Evolutionary conservation across 192 early-diverging fungal species (phyloP).

Genomic region (Rhizophagus sp.): DNA sequence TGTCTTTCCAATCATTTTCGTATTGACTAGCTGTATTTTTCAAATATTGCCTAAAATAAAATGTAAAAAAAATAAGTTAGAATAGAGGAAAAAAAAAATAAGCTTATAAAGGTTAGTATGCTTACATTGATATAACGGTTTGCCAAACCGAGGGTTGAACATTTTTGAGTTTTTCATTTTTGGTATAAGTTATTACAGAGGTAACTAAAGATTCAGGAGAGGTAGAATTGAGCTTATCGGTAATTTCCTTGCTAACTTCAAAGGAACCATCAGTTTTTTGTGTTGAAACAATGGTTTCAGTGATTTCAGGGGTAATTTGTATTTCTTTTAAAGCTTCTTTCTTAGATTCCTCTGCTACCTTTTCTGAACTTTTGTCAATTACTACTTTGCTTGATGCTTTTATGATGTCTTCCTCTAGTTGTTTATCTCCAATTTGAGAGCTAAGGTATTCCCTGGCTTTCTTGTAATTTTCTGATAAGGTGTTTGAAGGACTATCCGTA

Average conservation of each 20-base stretch:
- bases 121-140: neutral
- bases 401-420: slow-evolving; percentile 7
- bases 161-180: neutral
- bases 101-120: neutral
- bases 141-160: neutral
- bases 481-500: neutral
- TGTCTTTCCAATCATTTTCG: neutral
- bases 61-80: neutral
- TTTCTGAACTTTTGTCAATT: slow-evolving; percentile 5
- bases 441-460: neutral
- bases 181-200: neutral
- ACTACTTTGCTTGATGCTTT: slow-evolving; percentile 7
- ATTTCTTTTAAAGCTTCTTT: neutral
- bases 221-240: neutral
- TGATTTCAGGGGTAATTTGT: neutral
- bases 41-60: neutral
- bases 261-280: slow-evolving; percentile 6
- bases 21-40: neutral
- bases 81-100: neutral
- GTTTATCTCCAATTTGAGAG: slow-evolving; percentile 2
- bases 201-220: neutral
- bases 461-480: neutral
- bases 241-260: neutral
- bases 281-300: neutral
- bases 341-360: neutral